These are phyloP conservation scores for Phyllosticta citribraziliensis DNA, from an alignment of 2,329 filamentous ascomycete species.

Conservation along the genomic window DNA sequence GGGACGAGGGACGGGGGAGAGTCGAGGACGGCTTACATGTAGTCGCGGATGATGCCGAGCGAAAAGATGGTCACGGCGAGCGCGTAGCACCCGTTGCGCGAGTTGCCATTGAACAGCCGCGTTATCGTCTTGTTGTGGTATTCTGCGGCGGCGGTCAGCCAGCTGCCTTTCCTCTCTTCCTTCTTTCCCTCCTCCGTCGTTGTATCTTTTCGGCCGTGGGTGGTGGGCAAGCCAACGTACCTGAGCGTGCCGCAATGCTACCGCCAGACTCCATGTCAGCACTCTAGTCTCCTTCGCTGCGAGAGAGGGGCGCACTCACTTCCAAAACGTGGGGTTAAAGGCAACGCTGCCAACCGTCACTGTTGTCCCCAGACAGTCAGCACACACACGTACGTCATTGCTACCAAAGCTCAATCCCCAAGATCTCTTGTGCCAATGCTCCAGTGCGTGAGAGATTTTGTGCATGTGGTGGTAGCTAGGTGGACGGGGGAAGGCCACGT, in stretches of 20 bases:
- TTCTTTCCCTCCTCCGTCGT: not conserved
- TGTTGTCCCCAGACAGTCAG: slow-evolving; percentile 27
- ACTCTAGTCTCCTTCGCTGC: not conserved
- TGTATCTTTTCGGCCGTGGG: slow-evolving; percentile 4
- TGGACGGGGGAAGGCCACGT: slow-evolving; percentile 15
- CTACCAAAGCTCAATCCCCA: not conserved
- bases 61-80: slow-evolving; percentile 85
- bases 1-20: not conserved
- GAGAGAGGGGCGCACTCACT: slow-evolving; percentile 51
- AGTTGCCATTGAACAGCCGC: slow-evolving; percentile 70
- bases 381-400: not conserved
- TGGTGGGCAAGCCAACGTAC: slow-evolving; percentile 34
- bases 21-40: slow-evolving; percentile 27
- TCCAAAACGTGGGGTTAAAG: slow-evolving; percentile 99
- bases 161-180: not conserved
- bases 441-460: not conserved
- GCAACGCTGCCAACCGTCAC: slow-evolving; percentile 73
- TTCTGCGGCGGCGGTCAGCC: slow-evolving; percentile 45
- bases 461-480: not conserved
- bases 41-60: slow-evolving; percentile 78
- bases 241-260: slow-evolving; percentile 75
- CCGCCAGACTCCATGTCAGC: slow-evolving; percentile 11
- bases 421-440: not conserved
- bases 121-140: slow-evolving; percentile 87
- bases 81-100: slow-evolving; percentile 75